phyloP scores from a whole-genome alignment of 2,329 filamentous ascomycete species.

The Myrmaecium sp. region DNA sequence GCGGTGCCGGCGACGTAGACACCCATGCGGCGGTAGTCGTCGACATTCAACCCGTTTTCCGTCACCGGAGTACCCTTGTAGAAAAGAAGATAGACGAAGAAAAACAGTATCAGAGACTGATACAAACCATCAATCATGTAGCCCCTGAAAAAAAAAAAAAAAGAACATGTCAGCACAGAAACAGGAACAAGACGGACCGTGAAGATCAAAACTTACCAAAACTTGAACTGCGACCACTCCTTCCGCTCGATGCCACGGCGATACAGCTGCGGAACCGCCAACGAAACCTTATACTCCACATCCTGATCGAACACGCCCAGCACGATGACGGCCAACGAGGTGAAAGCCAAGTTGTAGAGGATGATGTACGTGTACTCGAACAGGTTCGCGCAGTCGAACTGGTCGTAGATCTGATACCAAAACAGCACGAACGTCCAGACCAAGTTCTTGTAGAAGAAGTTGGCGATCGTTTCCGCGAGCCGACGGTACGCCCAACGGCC shows the following conservation, averaged over 20 bases:
- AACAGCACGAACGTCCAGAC: conserved; percentile 94
- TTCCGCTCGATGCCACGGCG: conserved; percentile 85
- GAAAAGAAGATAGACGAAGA: conserved; percentile 75
- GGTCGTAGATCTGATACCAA: conserved; percentile 92
- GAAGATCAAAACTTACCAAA: conserved; percentile 66
- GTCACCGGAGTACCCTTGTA: conserved; percentile 50
- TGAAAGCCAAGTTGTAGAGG: conserved; percentile 92
- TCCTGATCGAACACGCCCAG: conserved; percentile 97
- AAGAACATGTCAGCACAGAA: background rate
- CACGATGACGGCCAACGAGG: conserved; percentile 81
- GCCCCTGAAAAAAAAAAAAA: conserved; percentile 22
- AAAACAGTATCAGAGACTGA: conserved; percentile 87
- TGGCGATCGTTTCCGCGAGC: conserved; percentile 82
- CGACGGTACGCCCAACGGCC: conserved; percentile 94
- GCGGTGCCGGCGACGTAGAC: conserved; percentile 72
- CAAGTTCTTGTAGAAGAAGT: conserved; percentile 99
- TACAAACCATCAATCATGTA: conserved; percentile 95
- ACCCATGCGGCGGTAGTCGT: conserved; percentile 71
- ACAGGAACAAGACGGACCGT: background rate
- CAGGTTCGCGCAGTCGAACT: conserved; percentile 91
- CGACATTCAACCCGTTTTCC: conserved; percentile 55
- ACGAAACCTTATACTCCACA: conserved; percentile 80
- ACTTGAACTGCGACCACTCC: conserved; percentile 93
- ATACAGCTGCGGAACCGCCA: conserved; percentile 90
- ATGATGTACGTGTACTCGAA: conserved; percentile 98